Evolutionary conservation across 495 filamentous ascomycete genomes (phyloP), one percentile per base, ranked within the genome.

Genomic region (Talaromyces ruber): DNA sequence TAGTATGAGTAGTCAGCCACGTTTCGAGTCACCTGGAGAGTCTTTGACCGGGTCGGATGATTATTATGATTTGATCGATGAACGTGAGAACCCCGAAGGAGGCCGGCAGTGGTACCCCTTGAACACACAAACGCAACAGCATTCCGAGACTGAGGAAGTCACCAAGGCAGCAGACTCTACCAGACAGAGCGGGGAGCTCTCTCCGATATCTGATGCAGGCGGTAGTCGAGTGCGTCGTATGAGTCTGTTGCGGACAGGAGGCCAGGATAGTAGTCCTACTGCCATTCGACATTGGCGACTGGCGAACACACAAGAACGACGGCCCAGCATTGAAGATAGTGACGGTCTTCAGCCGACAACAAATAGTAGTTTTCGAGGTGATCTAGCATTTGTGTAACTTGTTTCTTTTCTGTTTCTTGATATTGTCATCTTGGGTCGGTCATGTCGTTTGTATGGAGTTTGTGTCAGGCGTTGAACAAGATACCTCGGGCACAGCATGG

Each of bases 381-480:
- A 73, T 61, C 32, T 73, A 24, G 71, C 71, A 29, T 73, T 73
- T 71, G 71, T 73, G 60, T 73, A 60, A 66, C 12, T 45, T 59
- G 51, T 54, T 54, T 57, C 4, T 61, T 52, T 60, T 30, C 6
- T 29, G 34, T 50, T 18, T 59, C 28, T 57, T 34, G 28, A 57
- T 57, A 30, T 57, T 34, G 5, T 54, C 24, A 16, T 21, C 43
- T 21, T 21, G 43, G 50, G 50, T 24, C 9, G 14, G 50, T 25
- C 50, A 53, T 24, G 25, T 53, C 18, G 4, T 53, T 25, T 8
- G 24, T 24, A 16, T 12, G 50, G 25, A 53, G 50, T 53, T 53
- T 28, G 11, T 22, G 25, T 28, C 50, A 53, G 24, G 24, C 50
- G 50, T 53, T 53, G 43, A 52, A 25, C 50, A 53, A 53, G 50